Evolutionary conservation across 2,329 filamentous ascomycete species (phyloP).

Genomic region (Septoria petroselini): DNA sequence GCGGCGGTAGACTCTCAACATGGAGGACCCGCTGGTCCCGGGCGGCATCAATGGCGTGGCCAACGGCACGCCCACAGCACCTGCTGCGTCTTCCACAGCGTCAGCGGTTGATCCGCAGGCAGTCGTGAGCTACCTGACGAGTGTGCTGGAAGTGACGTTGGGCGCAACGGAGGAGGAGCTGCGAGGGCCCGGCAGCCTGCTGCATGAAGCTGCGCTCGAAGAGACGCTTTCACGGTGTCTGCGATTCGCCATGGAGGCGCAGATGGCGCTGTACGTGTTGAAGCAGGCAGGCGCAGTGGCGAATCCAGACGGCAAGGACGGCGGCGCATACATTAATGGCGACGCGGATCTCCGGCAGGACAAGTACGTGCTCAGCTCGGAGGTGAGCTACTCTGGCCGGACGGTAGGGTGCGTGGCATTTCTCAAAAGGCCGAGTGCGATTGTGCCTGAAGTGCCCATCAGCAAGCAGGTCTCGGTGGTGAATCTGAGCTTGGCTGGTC

Average conservation of each 20-base stretch:
- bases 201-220: slow-evolving; percentile 66
- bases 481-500: slow-evolving; percentile 80
- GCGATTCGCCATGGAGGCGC: slow-evolving; percentile 83
- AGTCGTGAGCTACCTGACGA: slow-evolving; percentile 49
- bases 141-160: slow-evolving; percentile 49
- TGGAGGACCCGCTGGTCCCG: slow-evolving; percentile 41
- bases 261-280: slow-evolving; percentile 85
- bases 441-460: slow-evolving; percentile 79
- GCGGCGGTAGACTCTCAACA: slow-evolving; percentile 20
- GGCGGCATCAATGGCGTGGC: slow-evolving; percentile 37
- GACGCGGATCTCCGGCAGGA: slow-evolving; percentile 47
- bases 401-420: slow-evolving; percentile 84
- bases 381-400: slow-evolving; percentile 74
- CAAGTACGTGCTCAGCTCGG: slow-evolving; percentile 74
- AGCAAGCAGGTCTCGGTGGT: slow-evolving; percentile 87
- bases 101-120: slow-evolving; percentile 46
- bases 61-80: slow-evolving; percentile 33
- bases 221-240: slow-evolving; percentile 86
- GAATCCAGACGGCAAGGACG: slow-evolving; percentile 40
- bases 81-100: slow-evolving; percentile 24
- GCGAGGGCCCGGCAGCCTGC: slow-evolving; percentile 73
- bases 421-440: slow-evolving; percentile 82
- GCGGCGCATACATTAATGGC: slow-evolving; percentile 42
- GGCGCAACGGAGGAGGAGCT: slow-evolving; percentile 68
- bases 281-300: slow-evolving; percentile 62